Conservation (phyloP, 2,329 filamentous ascomycete genomes). For the Aspergillus felis region DNA sequence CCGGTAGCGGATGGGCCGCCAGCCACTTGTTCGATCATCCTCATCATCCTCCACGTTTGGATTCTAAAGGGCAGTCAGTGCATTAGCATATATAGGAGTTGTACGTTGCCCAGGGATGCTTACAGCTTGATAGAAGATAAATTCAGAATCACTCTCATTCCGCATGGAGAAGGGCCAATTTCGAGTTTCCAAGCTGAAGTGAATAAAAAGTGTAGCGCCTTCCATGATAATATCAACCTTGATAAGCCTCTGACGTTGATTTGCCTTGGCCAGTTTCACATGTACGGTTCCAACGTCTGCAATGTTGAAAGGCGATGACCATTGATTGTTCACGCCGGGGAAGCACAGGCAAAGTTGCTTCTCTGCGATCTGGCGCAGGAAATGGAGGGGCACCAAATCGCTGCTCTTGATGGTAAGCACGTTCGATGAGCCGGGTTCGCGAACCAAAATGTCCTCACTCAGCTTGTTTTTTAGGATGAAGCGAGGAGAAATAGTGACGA, state of each 20-base stretch:
- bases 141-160: constrained; percentile 95
- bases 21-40: constrained; percentile 71
- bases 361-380: constrained; percentile 73
- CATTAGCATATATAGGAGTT: not conserved
- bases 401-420: constrained; percentile 72
- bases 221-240: constrained; percentile 89
- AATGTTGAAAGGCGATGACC: constrained; percentile 97
- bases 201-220: constrained; percentile 86
- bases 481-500: constrained; percentile 85
- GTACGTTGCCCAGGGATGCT: constrained; percentile 2
- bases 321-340: constrained; percentile 90
- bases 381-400: constrained; percentile 82
- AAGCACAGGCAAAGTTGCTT: constrained; percentile 94
- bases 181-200: constrained; percentile 84
- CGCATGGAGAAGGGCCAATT: constrained; percentile 99
- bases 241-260: constrained; percentile 82
- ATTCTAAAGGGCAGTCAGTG: constrained; percentile 43
- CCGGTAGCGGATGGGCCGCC: constrained; percentile 88
- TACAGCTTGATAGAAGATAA: constrained; percentile 88
- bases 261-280: constrained; percentile 86
- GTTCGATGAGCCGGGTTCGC: constrained; percentile 87
- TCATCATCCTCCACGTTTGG: constrained; percentile 92
- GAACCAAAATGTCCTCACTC: constrained; percentile 79
- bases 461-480: constrained; percentile 94
- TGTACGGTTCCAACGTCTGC: constrained; percentile 89